These are phyloP conservation scores for Boletus coccyginus DNA, from an alignment of 768 basidiomycete species.

Conservation along the genomic window DNA sequence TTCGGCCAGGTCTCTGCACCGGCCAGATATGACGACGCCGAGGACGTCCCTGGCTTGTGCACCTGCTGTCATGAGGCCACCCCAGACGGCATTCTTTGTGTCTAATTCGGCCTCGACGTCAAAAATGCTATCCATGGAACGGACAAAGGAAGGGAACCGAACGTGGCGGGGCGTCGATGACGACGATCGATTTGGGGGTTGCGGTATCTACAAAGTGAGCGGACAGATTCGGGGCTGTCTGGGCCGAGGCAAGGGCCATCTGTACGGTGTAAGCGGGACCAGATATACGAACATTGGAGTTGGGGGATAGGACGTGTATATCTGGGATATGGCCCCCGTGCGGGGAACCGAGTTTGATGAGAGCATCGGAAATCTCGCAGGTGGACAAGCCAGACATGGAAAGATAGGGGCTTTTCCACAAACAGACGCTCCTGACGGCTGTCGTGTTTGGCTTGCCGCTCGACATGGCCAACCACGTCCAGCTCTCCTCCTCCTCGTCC, in stretches of 20 bases:
- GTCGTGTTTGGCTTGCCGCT: background rate
- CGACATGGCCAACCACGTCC: constrained; percentile 12
- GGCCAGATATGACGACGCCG: constrained; percentile 81
- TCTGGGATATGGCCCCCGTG: constrained; percentile 84
- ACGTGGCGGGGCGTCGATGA: constrained; percentile 77
- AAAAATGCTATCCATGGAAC: background rate
- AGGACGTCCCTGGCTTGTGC: constrained; percentile 66
- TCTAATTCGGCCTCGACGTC: constrained; percentile 38
- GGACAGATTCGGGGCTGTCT: constrained; percentile 56
- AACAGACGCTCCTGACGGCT: background rate
- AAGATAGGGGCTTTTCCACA: constrained; percentile 7
- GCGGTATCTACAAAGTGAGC: constrained; percentile 84
- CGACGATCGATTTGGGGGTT: constrained; percentile 59
- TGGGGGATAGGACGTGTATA: constrained; percentile 49
- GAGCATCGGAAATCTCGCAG: constrained; percentile 87
- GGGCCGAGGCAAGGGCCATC: constrained; percentile 66
- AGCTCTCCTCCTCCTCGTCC: constrained; percentile 8
- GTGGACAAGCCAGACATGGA: constrained; percentile 50
- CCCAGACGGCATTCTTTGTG: constrained; percentile 84
- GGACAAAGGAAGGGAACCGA: constrained; percentile 25
- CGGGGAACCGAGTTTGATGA: constrained; percentile 70
- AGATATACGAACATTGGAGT: constrained; percentile 48
- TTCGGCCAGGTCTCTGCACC: constrained; percentile 82
- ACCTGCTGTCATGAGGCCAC: constrained; percentile 87
- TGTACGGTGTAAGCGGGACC: constrained; percentile 87